Evolutionary conservation across 2,329 filamentous ascomycete species (phyloP).

Genomic region (Phialocephala subalpina): DNA sequence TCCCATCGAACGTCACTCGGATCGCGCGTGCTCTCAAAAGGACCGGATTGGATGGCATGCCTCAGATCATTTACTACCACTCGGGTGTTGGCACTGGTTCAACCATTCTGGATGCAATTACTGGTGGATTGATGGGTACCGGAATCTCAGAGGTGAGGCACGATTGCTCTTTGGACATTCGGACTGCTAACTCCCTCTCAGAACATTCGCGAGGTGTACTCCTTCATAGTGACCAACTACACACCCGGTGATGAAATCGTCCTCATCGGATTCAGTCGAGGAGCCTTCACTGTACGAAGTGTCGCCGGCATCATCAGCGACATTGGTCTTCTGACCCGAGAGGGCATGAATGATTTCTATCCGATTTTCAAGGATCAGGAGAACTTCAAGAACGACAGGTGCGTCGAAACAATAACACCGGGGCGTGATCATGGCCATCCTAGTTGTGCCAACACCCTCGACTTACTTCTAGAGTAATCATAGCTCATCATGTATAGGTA

Average conservation of each 20-base stretch:
- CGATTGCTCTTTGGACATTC: background rate
- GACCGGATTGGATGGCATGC: constrained; percentile 54
- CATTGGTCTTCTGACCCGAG: constrained; percentile 49
- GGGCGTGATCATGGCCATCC: background rate
- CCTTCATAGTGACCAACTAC: constrained; percentile 51
- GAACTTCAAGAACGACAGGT: constrained; percentile 41
- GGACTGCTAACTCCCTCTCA: constrained; percentile 45
- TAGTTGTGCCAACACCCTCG: background rate
- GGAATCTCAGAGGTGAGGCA: constrained; percentile 51
- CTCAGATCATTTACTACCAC: constrained; percentile 68
- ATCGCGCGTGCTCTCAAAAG: constrained; percentile 65
- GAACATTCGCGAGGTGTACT: constrained; percentile 58
- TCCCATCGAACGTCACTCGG: constrained; percentile 66
- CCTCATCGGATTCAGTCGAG: constrained; percentile 51
- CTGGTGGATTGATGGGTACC: constrained; percentile 62
- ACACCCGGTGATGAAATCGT: constrained; percentile 51
- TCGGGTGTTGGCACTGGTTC: constrained; percentile 65
- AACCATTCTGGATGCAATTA: constrained; percentile 56
- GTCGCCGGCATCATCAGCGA: constrained; percentile 45
- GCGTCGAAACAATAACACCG: background rate
- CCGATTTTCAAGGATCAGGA: constrained; percentile 48
- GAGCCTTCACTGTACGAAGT: constrained; percentile 51
- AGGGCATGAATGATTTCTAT: constrained; percentile 53
- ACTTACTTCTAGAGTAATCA: background rate
- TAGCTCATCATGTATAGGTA: constrained; percentile 38